Evolutionary conservation across 345 rosid species (phyloP).

Genomic region (Garcia nutans): DNA sequence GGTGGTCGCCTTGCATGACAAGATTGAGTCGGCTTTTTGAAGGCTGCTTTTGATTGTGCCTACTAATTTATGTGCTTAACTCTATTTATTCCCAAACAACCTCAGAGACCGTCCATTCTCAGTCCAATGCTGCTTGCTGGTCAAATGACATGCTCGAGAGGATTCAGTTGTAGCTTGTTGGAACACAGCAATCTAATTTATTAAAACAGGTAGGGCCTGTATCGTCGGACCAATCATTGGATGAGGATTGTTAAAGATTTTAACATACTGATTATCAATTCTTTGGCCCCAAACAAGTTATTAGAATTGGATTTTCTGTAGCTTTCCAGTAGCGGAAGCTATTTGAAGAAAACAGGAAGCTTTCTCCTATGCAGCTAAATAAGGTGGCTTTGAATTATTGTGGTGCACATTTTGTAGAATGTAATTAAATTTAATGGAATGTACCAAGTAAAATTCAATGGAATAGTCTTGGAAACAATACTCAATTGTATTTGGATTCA

Average conservation of each 20-base stretch:
- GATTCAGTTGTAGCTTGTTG: not conserved
- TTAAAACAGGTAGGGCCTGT: not conserved
- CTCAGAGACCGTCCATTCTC: not conserved
- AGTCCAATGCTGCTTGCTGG: not conserved
- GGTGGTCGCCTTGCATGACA: slow-evolving; percentile 78
- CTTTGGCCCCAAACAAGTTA: not conserved
- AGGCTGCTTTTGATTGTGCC: not conserved
- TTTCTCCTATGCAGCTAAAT: not conserved
- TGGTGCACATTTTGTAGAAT: not conserved
- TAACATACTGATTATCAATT: not conserved
- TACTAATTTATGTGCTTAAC: slow-evolving; percentile 15
- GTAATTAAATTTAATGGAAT: too few species aligned
- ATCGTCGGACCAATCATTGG: slow-evolving; percentile 5
- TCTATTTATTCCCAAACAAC: slow-evolving; percentile 2
- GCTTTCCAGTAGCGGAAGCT: not conserved
- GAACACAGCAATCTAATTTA: not conserved
- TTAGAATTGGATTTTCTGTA: not conserved
- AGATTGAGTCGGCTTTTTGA: slow-evolving; percentile 53
- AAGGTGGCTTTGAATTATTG: not conserved
- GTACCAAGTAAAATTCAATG: too few species aligned
- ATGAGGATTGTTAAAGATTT: slow-evolving; percentile 8
- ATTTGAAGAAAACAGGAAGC: not conserved
- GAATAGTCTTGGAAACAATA: slow-evolving; percentile 78
- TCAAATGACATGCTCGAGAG: not conserved
- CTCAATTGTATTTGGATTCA: slow-evolving; percentile 85